These are phyloP conservation scores for Pleoardoris graminearum DNA, from an alignment of 2,329 filamentous ascomycete species.

Conservation along the genomic window DNA sequence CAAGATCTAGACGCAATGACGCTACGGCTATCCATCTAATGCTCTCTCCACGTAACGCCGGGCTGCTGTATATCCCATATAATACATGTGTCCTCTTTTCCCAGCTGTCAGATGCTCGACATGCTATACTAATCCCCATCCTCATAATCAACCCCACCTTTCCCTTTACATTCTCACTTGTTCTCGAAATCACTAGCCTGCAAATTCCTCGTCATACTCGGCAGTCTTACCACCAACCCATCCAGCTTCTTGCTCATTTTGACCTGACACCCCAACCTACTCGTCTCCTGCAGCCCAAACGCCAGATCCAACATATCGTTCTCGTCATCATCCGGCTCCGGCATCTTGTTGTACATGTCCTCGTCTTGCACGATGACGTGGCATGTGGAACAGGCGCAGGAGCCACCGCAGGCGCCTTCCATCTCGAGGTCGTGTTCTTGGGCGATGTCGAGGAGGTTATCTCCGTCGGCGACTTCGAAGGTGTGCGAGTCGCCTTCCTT, in stretches of 20 bases:
- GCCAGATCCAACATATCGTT: conserved; percentile 70
- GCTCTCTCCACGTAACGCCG: not conserved
- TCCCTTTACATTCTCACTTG: not conserved
- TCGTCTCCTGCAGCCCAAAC: conserved; percentile 87
- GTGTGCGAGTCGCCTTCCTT: conserved; percentile 79
- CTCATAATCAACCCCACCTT: not conserved
- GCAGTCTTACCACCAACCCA: conserved; percentile 81
- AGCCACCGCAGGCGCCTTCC: conserved; percentile 96
- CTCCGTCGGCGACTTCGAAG: conserved; percentile 79
- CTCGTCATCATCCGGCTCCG: conserved; percentile 54
- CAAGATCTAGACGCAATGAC: conserved; percentile 3
- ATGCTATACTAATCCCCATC: not conserved
- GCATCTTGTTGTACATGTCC: conserved; percentile 74
- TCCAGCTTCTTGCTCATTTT: conserved; percentile 89
- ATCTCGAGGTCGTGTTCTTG: conserved; percentile 95
- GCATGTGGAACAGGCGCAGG: conserved; percentile 90
- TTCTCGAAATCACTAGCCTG: conserved; percentile 85
- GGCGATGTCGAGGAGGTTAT: conserved; percentile 93
- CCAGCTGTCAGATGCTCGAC: not conserved
- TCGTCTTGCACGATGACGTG: conserved; percentile 82
- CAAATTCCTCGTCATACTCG: conserved; percentile 92
- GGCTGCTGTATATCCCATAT: conserved; percentile 5
- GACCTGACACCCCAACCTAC: conserved; percentile 84
- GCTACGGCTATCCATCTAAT: conserved; percentile 2
- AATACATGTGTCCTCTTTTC: conserved; percentile 10